Base-by-base conservation (phyloP, 2,329 filamentous ascomycete genomes). In the Paraphoma chrysanthemicola region DNA sequence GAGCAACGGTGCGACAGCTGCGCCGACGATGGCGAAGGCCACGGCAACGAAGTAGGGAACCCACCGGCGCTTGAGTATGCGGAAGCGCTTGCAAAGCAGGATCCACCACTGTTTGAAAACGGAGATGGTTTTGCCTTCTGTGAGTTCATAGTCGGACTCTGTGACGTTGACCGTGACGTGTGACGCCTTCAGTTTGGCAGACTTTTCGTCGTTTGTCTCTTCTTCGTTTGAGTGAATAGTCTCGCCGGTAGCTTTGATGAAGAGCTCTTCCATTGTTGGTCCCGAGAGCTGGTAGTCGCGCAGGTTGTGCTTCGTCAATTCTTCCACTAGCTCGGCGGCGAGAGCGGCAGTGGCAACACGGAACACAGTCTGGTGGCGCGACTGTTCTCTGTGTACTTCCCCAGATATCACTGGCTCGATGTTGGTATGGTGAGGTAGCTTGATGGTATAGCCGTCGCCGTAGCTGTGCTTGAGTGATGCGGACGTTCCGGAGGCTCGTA, bases 261-360 rank as follows among this genome's bases (percentile, higher is more conserved):
- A 97, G 0, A 96, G 91, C 65, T 96, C 92, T 72, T 97, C 93
- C 53, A 97, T 94, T 0, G 91, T 95, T 0, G 93, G 93, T 0
- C 92, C 92, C 9, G 89, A 91, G 59, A 96, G 90, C 56, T 92
- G 88, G 72, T 96, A 96, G 55, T 95, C 90, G 2, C 79, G 80
- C 30, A 95, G 82, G 0, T 86, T 85, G 2, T 82, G 79, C 1
- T 79, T 75, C 71, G 96, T 90, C 0, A 97, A 80, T 7, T 82
- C 77, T 43, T 84, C 82, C 57, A 96, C 89, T 43, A 94, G 88
- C 6, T 83, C 77, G 0, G 91, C 89, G 0, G 91, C 90, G 44
- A 89, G 81, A 14, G 80, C 78, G 0, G 92, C 93, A 2, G 88
- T 85, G 0, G 86, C 79, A 0, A 93, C 85, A 29, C 86, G 82